Conservation (phyloP, 2,329 filamentous ascomycete species). For the Didymella arachidicola region DNA sequence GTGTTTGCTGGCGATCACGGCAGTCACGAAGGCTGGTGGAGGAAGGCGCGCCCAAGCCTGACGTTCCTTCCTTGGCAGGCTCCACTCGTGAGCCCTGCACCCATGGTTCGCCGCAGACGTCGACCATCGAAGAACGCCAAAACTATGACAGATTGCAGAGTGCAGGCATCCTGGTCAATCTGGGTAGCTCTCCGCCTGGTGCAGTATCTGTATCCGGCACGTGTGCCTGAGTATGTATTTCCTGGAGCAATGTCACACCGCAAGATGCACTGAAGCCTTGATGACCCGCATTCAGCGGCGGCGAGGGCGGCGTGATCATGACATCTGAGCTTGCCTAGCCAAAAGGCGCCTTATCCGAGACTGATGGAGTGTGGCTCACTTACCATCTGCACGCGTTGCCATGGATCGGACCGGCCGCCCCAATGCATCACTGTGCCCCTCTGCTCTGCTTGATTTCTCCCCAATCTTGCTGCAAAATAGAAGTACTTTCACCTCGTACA, state of each 20-base stretch:
- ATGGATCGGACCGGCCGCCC: slow-evolving; percentile 14
- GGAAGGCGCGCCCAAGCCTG: slow-evolving; percentile 16
- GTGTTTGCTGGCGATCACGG: slow-evolving; percentile 10
- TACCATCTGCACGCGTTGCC: slow-evolving; percentile 16
- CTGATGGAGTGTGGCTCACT: slow-evolving; percentile 22
- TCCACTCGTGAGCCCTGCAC: slow-evolving; percentile 6
- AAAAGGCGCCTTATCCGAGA: slow-evolving; percentile 19
- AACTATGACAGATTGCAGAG: background rate
- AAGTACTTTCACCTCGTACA: background rate
- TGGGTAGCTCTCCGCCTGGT: background rate
- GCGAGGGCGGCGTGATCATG: slow-evolving; percentile 19
- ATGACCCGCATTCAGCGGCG: slow-evolving; percentile 20
- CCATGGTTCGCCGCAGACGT: background rate
- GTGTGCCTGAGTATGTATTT: background rate
- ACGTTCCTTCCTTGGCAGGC: slow-evolving; percentile 15
- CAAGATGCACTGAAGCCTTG: slow-evolving; percentile 12
- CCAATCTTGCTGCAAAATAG: background rate
- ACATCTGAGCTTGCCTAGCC: slow-evolving; percentile 18
- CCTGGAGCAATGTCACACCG: slow-evolving; percentile 10
- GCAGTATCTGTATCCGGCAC: too few relatives aligned
- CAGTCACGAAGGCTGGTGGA: slow-evolving; percentile 13
- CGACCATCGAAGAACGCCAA: background rate
- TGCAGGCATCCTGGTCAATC: background rate
- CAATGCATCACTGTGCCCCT: slow-evolving; percentile 7
- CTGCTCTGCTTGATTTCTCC: background rate